Conservation (phyloP, 768 basidiomycete genomes). For the Naganishia vaughanmartiniae region DNA sequence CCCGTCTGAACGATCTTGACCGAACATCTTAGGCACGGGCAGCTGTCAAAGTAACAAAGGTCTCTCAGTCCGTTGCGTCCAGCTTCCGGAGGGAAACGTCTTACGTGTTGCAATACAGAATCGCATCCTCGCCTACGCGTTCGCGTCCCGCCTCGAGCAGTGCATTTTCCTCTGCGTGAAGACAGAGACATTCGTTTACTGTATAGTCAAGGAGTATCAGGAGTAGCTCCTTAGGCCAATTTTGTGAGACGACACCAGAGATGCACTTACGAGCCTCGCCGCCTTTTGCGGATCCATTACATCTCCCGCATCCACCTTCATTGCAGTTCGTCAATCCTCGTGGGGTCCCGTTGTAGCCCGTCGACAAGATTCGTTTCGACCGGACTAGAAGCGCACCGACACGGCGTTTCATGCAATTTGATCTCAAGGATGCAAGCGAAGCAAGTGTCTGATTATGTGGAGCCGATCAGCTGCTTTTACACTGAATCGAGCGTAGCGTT, state of each 20-base stretch:
- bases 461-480: neutral
- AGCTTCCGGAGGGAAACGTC: slow-evolving; percentile 46
- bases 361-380: slow-evolving; percentile 56
- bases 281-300: slow-evolving; percentile 59
- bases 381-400: slow-evolving; percentile 92
- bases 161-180: slow-evolving; percentile 98
- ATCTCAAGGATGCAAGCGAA: slow-evolving; percentile 73
- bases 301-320: slow-evolving; percentile 82
- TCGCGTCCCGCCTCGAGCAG: slow-evolving; percentile 90
- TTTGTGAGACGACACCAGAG: neutral
- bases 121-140: slow-evolving; percentile 65
- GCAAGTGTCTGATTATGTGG: slow-evolving; percentile 67
- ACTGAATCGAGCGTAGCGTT: neutral
- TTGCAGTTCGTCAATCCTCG: slow-evolving; percentile 84
- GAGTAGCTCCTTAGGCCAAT: neutral
- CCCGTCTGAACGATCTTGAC: slow-evolving; percentile 97
- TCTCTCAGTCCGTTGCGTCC: neutral
- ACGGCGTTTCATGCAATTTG: slow-evolving; percentile 95
- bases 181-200: slow-evolving; percentile 78
- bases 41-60: slow-evolving; percentile 58
- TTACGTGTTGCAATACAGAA: slow-evolving; percentile 98
- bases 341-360: slow-evolving; percentile 88
- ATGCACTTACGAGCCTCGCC: slow-evolving; percentile 52
- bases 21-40: slow-evolving; percentile 92
- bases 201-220: slow-evolving; percentile 27